phyloP scores from a whole-genome alignment of 2,329 filamentous ascomycete genomes.

The Cryphonectria nitschkei region DNA sequence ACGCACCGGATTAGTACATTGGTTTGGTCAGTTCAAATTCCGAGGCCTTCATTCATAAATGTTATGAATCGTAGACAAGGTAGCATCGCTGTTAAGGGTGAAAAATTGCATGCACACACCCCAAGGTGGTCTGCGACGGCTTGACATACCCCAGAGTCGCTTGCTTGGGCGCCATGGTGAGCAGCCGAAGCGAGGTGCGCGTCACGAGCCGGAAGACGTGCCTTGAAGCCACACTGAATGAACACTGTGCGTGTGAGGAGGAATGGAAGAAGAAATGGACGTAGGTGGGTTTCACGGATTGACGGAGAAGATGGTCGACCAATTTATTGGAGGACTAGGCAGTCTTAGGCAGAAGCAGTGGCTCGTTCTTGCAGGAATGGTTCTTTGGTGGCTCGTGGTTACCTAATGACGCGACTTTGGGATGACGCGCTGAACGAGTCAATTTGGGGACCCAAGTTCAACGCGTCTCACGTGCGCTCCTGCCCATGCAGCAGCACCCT shows the following conservation, averaged over 20 bases:
- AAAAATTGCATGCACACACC: constrained; percentile 54
- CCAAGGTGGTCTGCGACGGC: constrained; percentile 72
- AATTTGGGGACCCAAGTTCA: neutral
- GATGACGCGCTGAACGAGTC: constrained; percentile 9
- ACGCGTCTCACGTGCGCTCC: constrained; percentile 14
- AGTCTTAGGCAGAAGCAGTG: constrained; percentile 10
- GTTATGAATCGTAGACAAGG: neutral
- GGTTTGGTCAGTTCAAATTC: constrained; percentile 7
- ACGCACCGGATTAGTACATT: neutral
- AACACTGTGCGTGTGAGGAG: neutral
- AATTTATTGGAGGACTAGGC: neutral
- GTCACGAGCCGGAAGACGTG: constrained; percentile 33
- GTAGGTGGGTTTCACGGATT: neutral
- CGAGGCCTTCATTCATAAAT: neutral
- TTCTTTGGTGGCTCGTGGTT: neutral
- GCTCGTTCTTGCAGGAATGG: neutral
- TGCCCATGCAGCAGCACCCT: neutral
- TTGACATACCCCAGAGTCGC: constrained; percentile 88
- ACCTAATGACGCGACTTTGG: constrained; percentile 9
- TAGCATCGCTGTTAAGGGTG: neutral
- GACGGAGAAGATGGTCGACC: neutral
- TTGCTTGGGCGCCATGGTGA: constrained; percentile 65
- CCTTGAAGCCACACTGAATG: constrained; percentile 28
- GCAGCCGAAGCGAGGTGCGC: constrained; percentile 28
- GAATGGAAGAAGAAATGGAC: neutral